A percentile compares a stretch with the other conserved stretches of the same genome.
phyloP scores from a whole-genome alignment of 768 basidiomycete species.

The Mycena chlorophos region DNA sequence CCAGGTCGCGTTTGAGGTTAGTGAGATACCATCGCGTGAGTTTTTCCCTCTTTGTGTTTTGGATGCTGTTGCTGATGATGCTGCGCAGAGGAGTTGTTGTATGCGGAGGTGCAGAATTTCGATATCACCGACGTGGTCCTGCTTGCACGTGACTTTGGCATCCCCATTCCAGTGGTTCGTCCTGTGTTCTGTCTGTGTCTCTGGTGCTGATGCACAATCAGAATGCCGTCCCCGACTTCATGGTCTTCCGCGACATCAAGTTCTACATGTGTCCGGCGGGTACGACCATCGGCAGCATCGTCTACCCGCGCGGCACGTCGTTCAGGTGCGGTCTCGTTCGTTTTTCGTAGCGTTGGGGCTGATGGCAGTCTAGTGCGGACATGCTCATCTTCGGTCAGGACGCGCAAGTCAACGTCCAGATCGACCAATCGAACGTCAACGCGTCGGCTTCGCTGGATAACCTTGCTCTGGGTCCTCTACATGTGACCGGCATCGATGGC shows the following conservation, averaged over 20 bases:
- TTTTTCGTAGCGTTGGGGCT: not conserved
- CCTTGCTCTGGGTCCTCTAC: conserved; percentile 3
- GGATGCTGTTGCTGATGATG: not conserved
- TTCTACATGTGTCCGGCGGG: conserved; percentile 7
- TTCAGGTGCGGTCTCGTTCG: not conserved
- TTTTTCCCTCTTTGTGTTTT: not conserved
- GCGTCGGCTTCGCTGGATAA: conserved; percentile 1
- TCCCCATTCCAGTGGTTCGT: conserved; percentile 2
- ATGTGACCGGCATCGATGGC: conserved; percentile 2
- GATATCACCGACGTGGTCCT: conserved; percentile 8
- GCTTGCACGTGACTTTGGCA: conserved; percentile 2
- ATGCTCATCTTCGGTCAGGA: conserved; percentile 7
- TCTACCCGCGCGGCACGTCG: not conserved
- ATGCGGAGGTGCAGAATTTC: conserved; percentile 1
- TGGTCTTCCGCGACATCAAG: conserved; percentile 6
- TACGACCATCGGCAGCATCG: conserved; percentile 8
- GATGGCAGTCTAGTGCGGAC: conserved; percentile 1
- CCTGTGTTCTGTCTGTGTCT: not conserved
- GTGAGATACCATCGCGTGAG: conserved; percentile 10
- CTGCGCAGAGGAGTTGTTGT: conserved; percentile 2
- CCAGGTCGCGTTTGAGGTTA: conserved; percentile 7
- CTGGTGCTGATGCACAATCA: not conserved
- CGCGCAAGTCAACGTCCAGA: not conserved
- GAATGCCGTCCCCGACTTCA: conserved; percentile 6
- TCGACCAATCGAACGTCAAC: not conserved